A percentile compares a stretch with the other conserved stretches of the same genome.
phyloP scores from a whole-genome alignment of 306 rosid genomes.

The Pachyrhizus erosus region DNA sequence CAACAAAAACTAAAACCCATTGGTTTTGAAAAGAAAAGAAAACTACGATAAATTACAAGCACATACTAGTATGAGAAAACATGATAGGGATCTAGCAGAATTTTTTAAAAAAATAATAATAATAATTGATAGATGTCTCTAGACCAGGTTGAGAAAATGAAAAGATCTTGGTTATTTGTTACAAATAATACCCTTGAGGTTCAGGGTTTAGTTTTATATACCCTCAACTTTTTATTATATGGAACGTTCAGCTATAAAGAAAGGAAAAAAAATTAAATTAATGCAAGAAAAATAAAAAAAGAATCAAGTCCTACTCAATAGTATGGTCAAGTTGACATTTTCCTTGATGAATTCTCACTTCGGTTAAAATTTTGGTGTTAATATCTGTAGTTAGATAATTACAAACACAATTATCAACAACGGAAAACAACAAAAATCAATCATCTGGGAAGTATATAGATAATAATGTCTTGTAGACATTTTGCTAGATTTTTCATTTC shows the following conservation, averaged over 20 bases:
- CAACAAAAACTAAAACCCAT: not conserved
- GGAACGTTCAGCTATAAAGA: not conserved
- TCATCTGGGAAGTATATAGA: not conserved
- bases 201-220: not conserved
- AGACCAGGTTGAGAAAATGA: not conserved
- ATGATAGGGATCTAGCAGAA: not conserved
- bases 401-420: not conserved
- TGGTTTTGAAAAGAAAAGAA: not conserved
- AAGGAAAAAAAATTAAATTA: not conserved
- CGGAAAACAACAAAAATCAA: not conserved
- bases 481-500: not conserved
- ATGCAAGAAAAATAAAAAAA: not conserved
- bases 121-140: not conserved
- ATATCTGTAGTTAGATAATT: not conserved
- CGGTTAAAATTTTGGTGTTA: not conserved
- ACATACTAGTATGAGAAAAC: not conserved
- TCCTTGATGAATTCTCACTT: slow-evolving; percentile 16
- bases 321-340: not conserved
- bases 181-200: not conserved
- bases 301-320: not conserved
- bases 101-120: not conserved
- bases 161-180: not conserved
- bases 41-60: not conserved
- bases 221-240: slow-evolving; percentile 10
- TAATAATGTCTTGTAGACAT: not conserved